Base-by-base conservation (phyloP, 768 basidiomycete species). In the Atractiella rhizophila region DNA sequence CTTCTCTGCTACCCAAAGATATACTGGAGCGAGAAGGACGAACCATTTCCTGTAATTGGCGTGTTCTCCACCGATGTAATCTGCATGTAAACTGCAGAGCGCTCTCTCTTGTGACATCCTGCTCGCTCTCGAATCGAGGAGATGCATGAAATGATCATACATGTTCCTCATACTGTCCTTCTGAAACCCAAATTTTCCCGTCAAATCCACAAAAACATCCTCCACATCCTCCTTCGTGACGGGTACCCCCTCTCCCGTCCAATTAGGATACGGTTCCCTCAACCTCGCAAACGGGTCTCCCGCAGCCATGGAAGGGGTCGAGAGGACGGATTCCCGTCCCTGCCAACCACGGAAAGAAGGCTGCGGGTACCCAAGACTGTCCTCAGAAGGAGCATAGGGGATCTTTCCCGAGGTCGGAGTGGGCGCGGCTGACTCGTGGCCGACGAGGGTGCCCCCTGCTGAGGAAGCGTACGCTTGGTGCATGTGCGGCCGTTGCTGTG, bases 1-100 rank as follows among this genome's bases (percentile, higher is more conserved):
- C n/a, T n/a, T n/a, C n/a, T n/a, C n/a, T n/a, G n/a, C n/a, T n/a
- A n/a, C n/a, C n/a, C n/a, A n/a, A n/a, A n/a, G n/a, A n/a, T 7
- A 24, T 29, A 28, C 31, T 28, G 5, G 37, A n/a, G n/a, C n/a
- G n/a, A n/a, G n/a, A n/a, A n/a, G n/a, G n/a, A n/a, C n/a, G n/a
- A n/a, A n/a, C n/a, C n/a, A 96, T 63, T 94, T 94, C 46, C 91
- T 79, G 63, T 96, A 96, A 64, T 96, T 96, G 37, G 91, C 82
- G 54, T 94, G 20, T 59, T 88, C 79, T 3, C 91, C 91, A 18
- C 91, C 91, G 52, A 98, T 94, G 60, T 96, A 98, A 59, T 96
- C 91, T 43, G 88, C 91, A 53, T 98, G 91, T 2, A 98, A 68
- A 0, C 86, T 96, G 40, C 91, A 66, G 19, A 96, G 64, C 1